These are phyloP conservation scores for Metschnikowia henanensis DNA, from an alignment of 805 yeast species.

Conservation along the genomic window DNA sequence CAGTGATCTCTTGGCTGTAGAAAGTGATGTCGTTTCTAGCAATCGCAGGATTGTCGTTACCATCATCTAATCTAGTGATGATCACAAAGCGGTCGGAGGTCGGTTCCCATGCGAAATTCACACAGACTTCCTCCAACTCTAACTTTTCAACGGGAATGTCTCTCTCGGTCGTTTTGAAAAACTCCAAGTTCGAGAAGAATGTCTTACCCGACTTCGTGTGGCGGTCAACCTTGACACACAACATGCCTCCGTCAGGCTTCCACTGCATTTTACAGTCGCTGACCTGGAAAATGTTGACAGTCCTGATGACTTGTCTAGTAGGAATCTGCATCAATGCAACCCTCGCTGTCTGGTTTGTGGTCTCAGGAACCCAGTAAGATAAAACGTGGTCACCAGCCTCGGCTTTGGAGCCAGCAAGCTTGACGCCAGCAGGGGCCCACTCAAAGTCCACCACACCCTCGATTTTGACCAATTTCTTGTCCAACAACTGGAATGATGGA, in stretches of 20 bases:
- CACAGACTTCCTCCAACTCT: constrained; percentile 86
- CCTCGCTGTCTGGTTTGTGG: constrained; percentile 88
- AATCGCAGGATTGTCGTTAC: constrained; percentile 60
- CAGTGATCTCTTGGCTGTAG: constrained; percentile 70
- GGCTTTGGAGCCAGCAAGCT: constrained; percentile 54
- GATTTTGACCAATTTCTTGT: constrained; percentile 80
- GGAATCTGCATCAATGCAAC: constrained; percentile 90
- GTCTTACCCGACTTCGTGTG: constrained; percentile 96
- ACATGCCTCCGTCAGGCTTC: constrained; percentile 82
- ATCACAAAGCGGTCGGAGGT: constrained; percentile 82
- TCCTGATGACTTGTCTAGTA: constrained; percentile 77
- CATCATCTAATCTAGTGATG: constrained; percentile 62
- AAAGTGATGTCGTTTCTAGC: constrained; percentile 69
- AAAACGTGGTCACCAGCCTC: constrained; percentile 64
- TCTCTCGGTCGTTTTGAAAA: constrained; percentile 83
- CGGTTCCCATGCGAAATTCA: constrained; percentile 96
- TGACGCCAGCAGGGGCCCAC: constrained; percentile 89
- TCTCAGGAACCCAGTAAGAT: constrained; percentile 97
- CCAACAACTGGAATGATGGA: constrained; percentile 73
- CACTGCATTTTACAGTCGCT: constrained; percentile 88
- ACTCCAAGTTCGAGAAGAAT: constrained; percentile 85
- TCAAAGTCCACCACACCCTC: constrained; percentile 89
- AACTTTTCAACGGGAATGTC: constrained; percentile 93
- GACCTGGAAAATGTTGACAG: constrained; percentile 93
- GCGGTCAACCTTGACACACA: constrained; percentile 95